These are phyloP conservation scores for Lactarius quietus DNA, from an alignment of 768 basidiomycete genomes.

Conservation along the genomic window DNA sequence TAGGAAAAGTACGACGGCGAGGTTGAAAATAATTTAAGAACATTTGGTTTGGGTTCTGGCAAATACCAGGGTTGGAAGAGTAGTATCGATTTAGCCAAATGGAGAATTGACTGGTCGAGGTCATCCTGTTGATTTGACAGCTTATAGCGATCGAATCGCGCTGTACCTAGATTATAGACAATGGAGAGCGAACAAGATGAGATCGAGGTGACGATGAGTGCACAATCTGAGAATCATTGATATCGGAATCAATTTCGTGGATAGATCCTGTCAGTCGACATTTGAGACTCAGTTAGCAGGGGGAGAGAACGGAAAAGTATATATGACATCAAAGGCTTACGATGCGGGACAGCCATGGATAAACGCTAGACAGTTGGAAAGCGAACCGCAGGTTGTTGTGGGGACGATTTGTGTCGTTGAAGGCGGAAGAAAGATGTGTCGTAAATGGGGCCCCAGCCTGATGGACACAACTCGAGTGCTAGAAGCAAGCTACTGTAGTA, in stretches of 20 bases:
- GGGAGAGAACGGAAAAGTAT: background rate
- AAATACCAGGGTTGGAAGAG: background rate
- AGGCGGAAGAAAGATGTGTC: no score
- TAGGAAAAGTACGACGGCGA: background rate
- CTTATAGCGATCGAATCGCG: background rate
- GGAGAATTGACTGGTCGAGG: background rate
- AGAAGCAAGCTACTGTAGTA: no score
- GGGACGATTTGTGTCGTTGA: no score
- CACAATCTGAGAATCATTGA: background rate
- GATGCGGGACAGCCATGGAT: background rate
- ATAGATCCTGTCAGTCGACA: background rate
- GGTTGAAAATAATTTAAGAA: background rate
- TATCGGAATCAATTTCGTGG: background rate
- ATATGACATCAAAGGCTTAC: background rate
- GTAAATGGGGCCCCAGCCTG: no score
- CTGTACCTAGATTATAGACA: rapidly evolving
- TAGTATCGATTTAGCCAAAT: background rate
- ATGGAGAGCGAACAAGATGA: background rate
- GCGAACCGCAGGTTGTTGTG: no score
- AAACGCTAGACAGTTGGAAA: background rate
- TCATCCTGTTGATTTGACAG: background rate
- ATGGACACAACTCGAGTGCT: no score
- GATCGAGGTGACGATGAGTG: background rate
- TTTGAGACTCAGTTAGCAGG: background rate
- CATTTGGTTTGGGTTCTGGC: background rate